Evolutionary conservation across 768 basidiomycete species (phyloP).

Genomic region (Suillus decipiens): DNA sequence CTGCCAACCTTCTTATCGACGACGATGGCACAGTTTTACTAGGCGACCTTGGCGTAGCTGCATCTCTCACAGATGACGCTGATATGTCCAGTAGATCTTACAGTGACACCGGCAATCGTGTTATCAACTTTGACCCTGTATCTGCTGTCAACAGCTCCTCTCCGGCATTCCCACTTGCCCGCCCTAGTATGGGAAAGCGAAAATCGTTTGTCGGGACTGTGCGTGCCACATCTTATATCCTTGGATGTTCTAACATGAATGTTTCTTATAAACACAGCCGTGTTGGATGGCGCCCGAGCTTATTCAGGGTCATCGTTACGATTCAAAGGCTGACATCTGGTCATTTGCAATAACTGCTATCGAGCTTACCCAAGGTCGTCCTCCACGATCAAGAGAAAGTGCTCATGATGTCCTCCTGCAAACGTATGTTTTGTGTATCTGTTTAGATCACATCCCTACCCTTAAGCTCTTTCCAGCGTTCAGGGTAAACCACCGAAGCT

Average conservation of each 20-base stretch:
- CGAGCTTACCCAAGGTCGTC: conserved; percentile 84
- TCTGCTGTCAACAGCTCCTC: conserved; percentile 13
- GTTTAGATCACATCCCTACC: conserved; percentile 5
- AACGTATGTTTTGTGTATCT: conserved; percentile 48
- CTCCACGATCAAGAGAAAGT: conserved; percentile 79
- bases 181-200: conserved; percentile 68
- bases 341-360: conserved; percentile 95
- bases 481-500: conserved; percentile 78
- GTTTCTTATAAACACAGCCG: conserved; percentile 45
- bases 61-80: conserved; percentile 73
- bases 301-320: conserved; percentile 81
- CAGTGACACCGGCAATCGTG: conserved; percentile 25
- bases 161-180: conserved; percentile 16
- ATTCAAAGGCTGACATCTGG: conserved; percentile 92
- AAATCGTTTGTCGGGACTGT: conserved; percentile 94
- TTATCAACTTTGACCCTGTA: conserved; percentile 38
- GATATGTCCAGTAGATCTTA: conserved; percentile 37
- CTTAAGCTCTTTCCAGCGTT: conserved; percentile 45
- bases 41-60: conserved; percentile 92
- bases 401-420: conserved; percentile 74
- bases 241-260: conserved; percentile 9
- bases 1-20: conserved; percentile 90
- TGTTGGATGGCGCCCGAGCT: conserved; percentile 99
- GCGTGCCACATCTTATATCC: conserved; percentile 23
- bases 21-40: conserved; percentile 88